These are phyloP conservation scores for Daldinia sp. DNA, from an alignment of 2,329 filamentous ascomycete genomes.

Conservation along the genomic window DNA sequence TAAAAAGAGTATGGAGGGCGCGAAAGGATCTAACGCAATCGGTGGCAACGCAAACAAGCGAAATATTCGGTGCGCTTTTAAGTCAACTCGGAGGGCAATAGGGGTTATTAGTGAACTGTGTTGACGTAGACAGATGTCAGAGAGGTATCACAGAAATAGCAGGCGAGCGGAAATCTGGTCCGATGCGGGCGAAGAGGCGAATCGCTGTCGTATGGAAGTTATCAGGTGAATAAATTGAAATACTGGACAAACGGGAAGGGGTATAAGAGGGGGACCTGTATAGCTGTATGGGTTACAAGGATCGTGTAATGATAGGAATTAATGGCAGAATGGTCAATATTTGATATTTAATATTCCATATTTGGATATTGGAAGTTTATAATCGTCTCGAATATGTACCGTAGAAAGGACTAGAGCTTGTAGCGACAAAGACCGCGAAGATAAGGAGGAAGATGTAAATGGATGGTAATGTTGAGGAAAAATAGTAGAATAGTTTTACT, in stretches of 20 bases:
- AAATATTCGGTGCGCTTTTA: constrained; percentile 1
- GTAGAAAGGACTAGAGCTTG: constrained; percentile 1
- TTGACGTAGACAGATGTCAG: background rate
- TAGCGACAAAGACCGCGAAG: background rate
- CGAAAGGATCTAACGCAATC: background rate
- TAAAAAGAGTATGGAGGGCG: background rate
- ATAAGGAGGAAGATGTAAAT: background rate
- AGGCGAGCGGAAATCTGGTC: background rate
- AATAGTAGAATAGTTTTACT: background rate
- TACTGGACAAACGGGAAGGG: constrained; percentile 14
- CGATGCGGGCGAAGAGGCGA: constrained; percentile 22
- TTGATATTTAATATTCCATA: constrained; percentile 21
- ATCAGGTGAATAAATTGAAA: constrained; percentile 10
- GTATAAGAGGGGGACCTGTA: constrained; percentile 35
- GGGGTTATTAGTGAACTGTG: background rate
- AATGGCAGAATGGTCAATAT: too few species aligned
- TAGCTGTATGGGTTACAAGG: constrained; percentile 15
- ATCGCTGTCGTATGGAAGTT: constrained; percentile 22
- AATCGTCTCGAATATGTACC: constrained; percentile 7
- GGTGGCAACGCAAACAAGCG: background rate
- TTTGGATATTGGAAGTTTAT: too few species aligned
- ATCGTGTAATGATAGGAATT: constrained; percentile 16
- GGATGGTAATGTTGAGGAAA: constrained; percentile 5
- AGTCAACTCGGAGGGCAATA: background rate
- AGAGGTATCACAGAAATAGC: constrained; percentile 10